Base-by-base conservation (phyloP, 805 yeast species). In the Metahyphopichia silvanorum region DNA sequence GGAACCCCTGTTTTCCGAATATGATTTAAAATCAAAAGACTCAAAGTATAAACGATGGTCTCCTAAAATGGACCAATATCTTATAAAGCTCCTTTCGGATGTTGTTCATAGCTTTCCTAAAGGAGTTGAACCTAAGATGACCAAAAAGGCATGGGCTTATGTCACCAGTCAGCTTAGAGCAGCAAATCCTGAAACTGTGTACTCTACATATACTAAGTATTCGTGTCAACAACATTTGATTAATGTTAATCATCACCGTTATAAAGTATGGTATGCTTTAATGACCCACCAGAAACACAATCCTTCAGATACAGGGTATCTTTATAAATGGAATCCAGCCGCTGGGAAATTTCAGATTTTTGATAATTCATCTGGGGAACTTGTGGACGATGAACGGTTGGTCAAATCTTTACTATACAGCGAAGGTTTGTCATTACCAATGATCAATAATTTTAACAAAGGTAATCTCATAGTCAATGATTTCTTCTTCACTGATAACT, bases 151-250 rank as follows among this genome's bases (percentile, higher is more conserved):
- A 4, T 62, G 68, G 68, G 55, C 55, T 4, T 62, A 61, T 35
- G 56, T 62, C 7, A 52, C 61, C 23, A 59, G 61, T 17, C 61
- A 57, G 29, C 40, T 62, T 26, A 37, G 68, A 15, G 44, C 48
- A 5, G 63, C 63, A n/a, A 61, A 62, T 34, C 68, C 68, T 2
- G 60, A 59, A 28, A 60, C 68, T 1, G 68, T 62, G 1, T 62
- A 62, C 34, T 58, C 66, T 10, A 62, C 68, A 2, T 62, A 62
- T 31, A 61, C 68, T 18, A 62, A 62, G 33, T 62, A 61, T 31
- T 58, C 65, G 7, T 60, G 66, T 32, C 64, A 54, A 23, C 68
- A 62, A 35, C 68, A 62, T 43, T 41, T 62, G 20, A 30, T 43
- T n/a, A 56, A 60, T 32, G 68, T 62, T 12, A 56, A 53, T 22